Conservation (phyloP, 2,329 filamentous ascomycete species). For the Fusarium xyrophilum region DNA sequence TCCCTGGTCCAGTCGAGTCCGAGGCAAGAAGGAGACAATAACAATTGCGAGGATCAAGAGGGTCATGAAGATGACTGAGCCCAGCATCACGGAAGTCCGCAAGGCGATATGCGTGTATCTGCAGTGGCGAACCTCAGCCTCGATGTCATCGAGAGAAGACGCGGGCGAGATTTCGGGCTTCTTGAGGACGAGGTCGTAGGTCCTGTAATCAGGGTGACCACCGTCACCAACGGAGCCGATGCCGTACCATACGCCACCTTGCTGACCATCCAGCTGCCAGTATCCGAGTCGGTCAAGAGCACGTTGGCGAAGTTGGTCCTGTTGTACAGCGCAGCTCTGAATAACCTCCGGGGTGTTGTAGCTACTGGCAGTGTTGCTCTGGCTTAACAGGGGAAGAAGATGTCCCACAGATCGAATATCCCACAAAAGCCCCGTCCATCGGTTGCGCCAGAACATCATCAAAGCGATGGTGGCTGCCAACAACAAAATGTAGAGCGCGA, state of each 20-base stretch:
- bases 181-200: constrained; percentile 40
- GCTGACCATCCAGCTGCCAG: constrained; percentile 74
- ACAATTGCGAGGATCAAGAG: constrained; percentile 74
- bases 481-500: constrained; percentile 75
- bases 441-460: constrained; percentile 68
- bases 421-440: constrained; percentile 81
- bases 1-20: constrained; percentile 69
- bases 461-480: constrained; percentile 61
- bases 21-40: constrained; percentile 78
- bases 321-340: constrained; percentile 58
- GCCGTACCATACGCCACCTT: constrained; percentile 76
- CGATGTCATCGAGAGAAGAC: constrained; percentile 42
- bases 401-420: constrained; percentile 84
- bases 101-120: constrained; percentile 82
- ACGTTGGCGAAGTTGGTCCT: constrained; percentile 59
- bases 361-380: constrained; percentile 77
- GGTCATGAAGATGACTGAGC: constrained; percentile 67
- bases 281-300: constrained; percentile 80
- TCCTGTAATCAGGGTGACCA: constrained; percentile 32
- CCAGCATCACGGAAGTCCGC: constrained; percentile 68
- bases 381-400: constrained; percentile 76
- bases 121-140: constrained; percentile 48
- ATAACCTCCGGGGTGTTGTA: constrained; percentile 73
- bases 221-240: constrained; percentile 63
- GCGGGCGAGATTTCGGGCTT: constrained; percentile 43